Percentiles rank a stretch among this genome's conserved stretches.
Conservation (phyloP, 192 early-diverging fungal genomes). For the Entomortierella beljakovae region DNA sequence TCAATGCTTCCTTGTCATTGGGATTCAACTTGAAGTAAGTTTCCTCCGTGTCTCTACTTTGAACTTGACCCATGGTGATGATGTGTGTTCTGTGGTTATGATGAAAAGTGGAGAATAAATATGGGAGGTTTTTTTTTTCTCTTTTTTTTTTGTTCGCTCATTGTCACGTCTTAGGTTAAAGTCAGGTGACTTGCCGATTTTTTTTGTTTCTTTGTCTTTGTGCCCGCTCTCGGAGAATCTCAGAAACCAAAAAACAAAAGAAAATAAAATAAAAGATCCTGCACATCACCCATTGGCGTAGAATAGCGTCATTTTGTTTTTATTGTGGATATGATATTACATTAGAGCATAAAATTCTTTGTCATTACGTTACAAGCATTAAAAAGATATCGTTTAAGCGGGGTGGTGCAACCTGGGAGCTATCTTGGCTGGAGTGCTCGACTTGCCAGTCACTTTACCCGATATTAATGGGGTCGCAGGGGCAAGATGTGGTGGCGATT, state of each 20-base stretch:
- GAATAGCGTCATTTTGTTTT: no score
- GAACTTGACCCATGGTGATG: conserved; percentile 45
- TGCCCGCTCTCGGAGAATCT: no score
- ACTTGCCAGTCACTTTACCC: conserved; percentile 6
- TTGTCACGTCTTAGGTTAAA: background rate
- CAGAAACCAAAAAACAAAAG: no score
- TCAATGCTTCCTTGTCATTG: conserved; percentile 25
- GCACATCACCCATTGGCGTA: no score
- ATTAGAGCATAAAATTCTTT: no score
- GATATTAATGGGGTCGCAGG: background rate
- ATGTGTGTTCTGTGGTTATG: conserved; percentile 1
- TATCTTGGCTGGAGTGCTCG: conserved; percentile 34
- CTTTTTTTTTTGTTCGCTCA: background rate
- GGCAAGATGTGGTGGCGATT: conserved; percentile 11
- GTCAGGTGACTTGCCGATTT: no score
- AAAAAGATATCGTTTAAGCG: background rate
- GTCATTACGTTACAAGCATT: no score
- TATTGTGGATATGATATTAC: no score
- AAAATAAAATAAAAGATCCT: no score
- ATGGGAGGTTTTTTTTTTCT: background rate
- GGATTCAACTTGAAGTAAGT: conserved; percentile 32
- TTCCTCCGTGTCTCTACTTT: conserved; percentile 46
- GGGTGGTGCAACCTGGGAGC: conserved; percentile 33
- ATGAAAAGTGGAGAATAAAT: background rate
- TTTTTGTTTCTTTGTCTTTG: no score